phyloP scores from a whole-genome alignment of 1,284 basidiomycete species.

The Leccinum subrobustum region DNA sequence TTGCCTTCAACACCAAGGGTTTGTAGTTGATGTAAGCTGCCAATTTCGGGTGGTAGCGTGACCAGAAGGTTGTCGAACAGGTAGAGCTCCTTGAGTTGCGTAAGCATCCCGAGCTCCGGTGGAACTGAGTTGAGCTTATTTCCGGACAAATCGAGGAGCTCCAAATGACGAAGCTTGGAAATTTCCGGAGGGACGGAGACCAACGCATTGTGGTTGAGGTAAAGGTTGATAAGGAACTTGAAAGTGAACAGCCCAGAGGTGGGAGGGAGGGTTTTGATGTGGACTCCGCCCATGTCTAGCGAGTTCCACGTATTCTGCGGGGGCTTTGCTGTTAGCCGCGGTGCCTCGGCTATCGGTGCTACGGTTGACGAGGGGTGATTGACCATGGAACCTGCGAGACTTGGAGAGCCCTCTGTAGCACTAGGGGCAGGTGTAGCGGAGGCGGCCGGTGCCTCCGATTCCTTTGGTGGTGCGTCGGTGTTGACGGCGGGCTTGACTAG shows the following conservation, averaged over 20 bases:
- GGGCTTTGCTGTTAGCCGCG: constrained; percentile 57
- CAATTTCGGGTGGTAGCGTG: constrained; percentile 85
- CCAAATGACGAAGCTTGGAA: constrained; percentile 81
- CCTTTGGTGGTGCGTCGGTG: constrained; percentile 30
- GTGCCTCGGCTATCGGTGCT: constrained; percentile 61
- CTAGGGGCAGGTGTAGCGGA: constrained; percentile 37
- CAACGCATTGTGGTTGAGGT: constrained; percentile 96
- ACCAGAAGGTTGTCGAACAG: constrained; percentile 94
- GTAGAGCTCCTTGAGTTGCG: constrained; percentile 87
- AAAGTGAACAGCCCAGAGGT: constrained; percentile 90
- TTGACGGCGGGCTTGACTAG: constrained; percentile 48
- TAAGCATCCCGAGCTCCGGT: constrained; percentile 89
- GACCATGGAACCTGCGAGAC: constrained; percentile 38
- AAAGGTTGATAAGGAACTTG: constrained; percentile 89
- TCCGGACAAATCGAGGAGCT: constrained; percentile 89
- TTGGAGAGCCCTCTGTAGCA: constrained; percentile 39
- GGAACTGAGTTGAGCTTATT: constrained; percentile 84
- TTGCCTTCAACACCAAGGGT: constrained; percentile 96
- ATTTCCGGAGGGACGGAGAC: constrained; percentile 83
- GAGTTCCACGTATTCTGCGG: constrained; percentile 84
- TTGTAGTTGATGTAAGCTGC: constrained; percentile 90
- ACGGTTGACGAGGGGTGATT: constrained; percentile 75
- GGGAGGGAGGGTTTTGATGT: constrained; percentile 86
- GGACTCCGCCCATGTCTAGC: constrained; percentile 95
- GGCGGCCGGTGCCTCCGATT: constrained; percentile 24